These are phyloP conservation scores for Omphalotus guepiniiformis DNA, from an alignment of 768 basidiomycete species.

Conservation along the genomic window DNA sequence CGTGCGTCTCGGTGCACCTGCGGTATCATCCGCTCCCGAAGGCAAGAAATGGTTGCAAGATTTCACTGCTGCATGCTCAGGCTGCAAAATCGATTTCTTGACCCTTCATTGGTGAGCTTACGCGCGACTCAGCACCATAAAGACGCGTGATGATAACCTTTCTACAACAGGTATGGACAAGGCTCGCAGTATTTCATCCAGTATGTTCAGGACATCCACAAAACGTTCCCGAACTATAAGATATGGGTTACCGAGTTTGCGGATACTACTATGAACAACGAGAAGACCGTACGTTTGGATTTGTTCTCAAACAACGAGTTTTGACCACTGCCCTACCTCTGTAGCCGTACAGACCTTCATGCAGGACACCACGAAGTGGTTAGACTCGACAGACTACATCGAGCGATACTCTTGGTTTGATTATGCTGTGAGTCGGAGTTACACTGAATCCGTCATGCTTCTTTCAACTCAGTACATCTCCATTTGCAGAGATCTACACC, in stretches of 20 bases:
- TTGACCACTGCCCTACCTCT: not conserved
- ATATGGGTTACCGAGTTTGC: slow-evolving; percentile 35
- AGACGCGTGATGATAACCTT: no score
- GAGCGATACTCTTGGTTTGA: slow-evolving; percentile 18
- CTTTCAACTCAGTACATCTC: not conserved
- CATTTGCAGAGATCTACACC: not conserved
- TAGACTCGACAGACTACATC: slow-evolving; percentile 13
- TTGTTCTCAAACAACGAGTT: not conserved
- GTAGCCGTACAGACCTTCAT: slow-evolving; percentile 13
- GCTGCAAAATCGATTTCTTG: slow-evolving; percentile 33
- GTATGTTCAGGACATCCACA: slow-evolving; percentile 31
- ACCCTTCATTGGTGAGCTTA: slow-evolving; percentile 30
- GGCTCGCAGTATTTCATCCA: slow-evolving; percentile 30
- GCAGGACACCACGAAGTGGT: not conserved
- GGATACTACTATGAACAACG: slow-evolving; percentile 12
- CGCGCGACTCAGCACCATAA: no score
- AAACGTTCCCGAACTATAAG: slow-evolving; percentile 28
- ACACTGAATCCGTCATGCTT: not conserved
- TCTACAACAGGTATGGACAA: slow-evolving; percentile 26
- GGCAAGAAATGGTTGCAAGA: slow-evolving; percentile 29
- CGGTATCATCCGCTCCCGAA: slow-evolving; percentile 27
- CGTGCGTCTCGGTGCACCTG: slow-evolving; percentile 32
- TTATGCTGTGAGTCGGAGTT: slow-evolving; percentile 10
- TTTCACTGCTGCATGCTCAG: slow-evolving; percentile 30
- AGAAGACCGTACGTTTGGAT: slow-evolving; percentile 7